Evolutionary conservation across 805 yeast species (phyloP), one percentile per base, ranked within the genome.

Genomic region (Metschnikowia peoriensis): DNA sequence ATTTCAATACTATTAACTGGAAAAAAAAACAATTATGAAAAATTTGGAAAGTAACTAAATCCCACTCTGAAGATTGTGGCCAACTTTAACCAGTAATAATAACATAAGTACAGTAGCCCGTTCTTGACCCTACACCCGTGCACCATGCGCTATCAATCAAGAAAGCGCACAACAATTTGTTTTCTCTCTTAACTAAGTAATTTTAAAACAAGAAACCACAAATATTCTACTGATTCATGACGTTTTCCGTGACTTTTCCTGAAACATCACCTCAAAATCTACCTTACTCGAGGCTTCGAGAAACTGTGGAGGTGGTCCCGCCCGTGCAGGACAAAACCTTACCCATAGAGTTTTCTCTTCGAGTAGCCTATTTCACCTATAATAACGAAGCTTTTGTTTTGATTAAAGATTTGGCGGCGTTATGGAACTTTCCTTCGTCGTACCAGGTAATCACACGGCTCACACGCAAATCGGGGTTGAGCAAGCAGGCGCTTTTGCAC

Each of bases 361-460:
- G 57, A n/a, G 52, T 53, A 11, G 56, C 62, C 27, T 35, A 28
- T 17, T 59, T 57, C 47, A 41, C 43, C 9, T 28, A 47, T n/a
- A 32, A 50, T 28, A 41, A 34, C 44, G 39, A 49, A 28, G 37
- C 55, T 27, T 63, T 61, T 44, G 71, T 71, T 2, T 57, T 75
- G 38, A 42, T 70, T 12, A 65, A 66, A 43, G 68, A 71, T 52
- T 59, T 75, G 47, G 68, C 75, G 7, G 40, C 32, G 28, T 49
- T 66, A 9, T 74, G 76, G 75, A 69, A 68, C 53, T 74, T 61
- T 47, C 77, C 79, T 1, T 73, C 78, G 7, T 69, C 78, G 4
- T 74, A 75, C 53, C 79, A 75, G 56, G 52, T 75, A 17, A 65
- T 75, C 29, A 54, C 67, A 0, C 22, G 41, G 9, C 41, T 56